A percentile compares a stretch with the other conserved stretches of the same genome.
Evolutionary conservation across 2,329 filamentous ascomycete genomes (phyloP).

Genomic region (Hypocreales sp.): DNA sequence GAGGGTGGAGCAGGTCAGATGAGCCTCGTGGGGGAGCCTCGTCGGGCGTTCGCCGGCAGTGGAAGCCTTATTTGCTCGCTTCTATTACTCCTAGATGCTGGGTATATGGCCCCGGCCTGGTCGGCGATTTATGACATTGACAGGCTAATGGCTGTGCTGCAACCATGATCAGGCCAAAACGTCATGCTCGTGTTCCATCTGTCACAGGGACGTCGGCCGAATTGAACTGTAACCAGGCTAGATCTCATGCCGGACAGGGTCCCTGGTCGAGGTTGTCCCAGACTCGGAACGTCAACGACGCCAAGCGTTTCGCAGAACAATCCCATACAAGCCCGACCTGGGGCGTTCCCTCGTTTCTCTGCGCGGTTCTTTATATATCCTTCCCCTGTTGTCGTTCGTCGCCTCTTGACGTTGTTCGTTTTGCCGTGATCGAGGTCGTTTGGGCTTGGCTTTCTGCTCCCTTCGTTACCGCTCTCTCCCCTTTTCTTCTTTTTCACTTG

Average conservation of each 20-base stretch:
- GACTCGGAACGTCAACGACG: slow-evolving; percentile 6
- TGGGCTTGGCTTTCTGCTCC: neutral
- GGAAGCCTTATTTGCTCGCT: too few species aligned
- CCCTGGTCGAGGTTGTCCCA: slow-evolving; percentile 5
- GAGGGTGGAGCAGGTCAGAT: too few species aligned
- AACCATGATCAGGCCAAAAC: slow-evolving; percentile 7
- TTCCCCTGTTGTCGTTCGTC: neutral
- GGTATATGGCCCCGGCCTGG: too few species aligned
- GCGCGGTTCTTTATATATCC: neutral
- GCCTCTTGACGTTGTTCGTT: neutral
- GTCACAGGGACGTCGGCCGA: slow-evolving; percentile 7
- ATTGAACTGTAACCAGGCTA: slow-evolving; percentile 12
- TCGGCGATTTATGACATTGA: too few species aligned
- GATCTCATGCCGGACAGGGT: slow-evolving; percentile 9
- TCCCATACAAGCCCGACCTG: slow-evolving; percentile 1
- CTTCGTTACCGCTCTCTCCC: slow-evolving; percentile 8
- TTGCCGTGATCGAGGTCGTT: too few species aligned
- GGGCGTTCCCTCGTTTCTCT: neutral
- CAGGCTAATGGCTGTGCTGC: slow-evolving; percentile 2
- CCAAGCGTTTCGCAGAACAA: slow-evolving; percentile 8
- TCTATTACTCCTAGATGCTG: too few species aligned
- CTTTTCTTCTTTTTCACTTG: slow-evolving; percentile 21
- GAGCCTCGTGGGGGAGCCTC: too few species aligned
- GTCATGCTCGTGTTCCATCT: slow-evolving; percentile 7
- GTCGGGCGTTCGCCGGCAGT: too few species aligned